Base-by-base conservation (phyloP, 345 rosid genomes). In the Combretum micranthum region DNA sequence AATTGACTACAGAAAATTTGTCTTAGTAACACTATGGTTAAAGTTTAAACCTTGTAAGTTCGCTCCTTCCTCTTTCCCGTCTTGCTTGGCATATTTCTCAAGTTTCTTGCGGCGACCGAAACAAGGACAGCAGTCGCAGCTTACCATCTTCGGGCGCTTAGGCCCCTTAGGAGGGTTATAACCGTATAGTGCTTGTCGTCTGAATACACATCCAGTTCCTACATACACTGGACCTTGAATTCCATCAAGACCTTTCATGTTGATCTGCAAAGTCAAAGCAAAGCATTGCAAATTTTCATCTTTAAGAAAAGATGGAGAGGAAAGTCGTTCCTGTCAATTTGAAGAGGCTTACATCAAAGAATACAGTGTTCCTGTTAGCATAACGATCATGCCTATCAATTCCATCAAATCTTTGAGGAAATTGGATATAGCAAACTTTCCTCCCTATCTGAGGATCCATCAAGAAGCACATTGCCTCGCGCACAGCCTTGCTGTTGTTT, bases 161-260 rank as follows among this genome's bases (percentile, higher is more conserved):
- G 84, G 84, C 59, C 85, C 92, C 71, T 78, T 82, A 9, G 99
- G 97, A 23, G 99, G 96, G 13, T 83, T 80, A 66, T 93, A 93
- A 32, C 99, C 99, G 64, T 93, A 93, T n/a, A 93, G 75, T 62
- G 99, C 97, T 57, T 83, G 93, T 60, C 99, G 70, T 61, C 84
- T 84, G 79, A 93, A 93, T 42, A 89, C 95, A 72, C 97, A 93
- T 42, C 99, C 96, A 23, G 97, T 93, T 63, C 99, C 99, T 32
- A 93, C 97, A 21, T 93, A 89, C 1, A 83, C 96, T 46, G 99
- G 99, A 55, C 97, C 99, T 66, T 93, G 99, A 63, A 93, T 85
- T 44, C 86, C 88, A 55, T 84, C 88, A 66, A 83, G 78, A 71
- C 90, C 95, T 76, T 80, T 83, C 95, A 86, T 82, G 75, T 83